These are phyloP conservation scores for Fraxinus cuspidata DNA, from an alignment of 257 asterid genomes.

Conservation along the genomic window DNA sequence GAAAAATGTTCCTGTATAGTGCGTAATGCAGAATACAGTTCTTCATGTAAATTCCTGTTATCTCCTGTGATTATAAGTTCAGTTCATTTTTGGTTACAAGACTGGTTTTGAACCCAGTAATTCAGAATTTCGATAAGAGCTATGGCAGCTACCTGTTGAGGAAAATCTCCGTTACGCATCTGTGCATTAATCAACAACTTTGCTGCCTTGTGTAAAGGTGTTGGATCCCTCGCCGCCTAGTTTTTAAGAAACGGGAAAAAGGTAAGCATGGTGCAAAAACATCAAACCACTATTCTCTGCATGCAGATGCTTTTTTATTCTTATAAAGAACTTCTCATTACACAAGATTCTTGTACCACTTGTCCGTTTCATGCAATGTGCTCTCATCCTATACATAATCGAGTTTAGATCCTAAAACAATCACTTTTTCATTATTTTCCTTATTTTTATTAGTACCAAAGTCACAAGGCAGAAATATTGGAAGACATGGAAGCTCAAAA, in stretches of 20 bases:
- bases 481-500: neutral
- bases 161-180: slow-evolving; percentile 77
- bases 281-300: no score
- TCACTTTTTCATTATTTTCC: no score
- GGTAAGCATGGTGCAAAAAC: no score
- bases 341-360: no score
- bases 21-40: slow-evolving; percentile 77
- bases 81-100: no score
- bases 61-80: slow-evolving; percentile 43
- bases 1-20: slow-evolving; percentile 61
- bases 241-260: neutral
- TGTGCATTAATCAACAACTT: slow-evolving; percentile 72
- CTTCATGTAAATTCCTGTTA: slow-evolving; percentile 73
- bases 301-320: no score
- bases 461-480: neutral
- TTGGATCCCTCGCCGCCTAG: slow-evolving; percentile 69
- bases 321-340: no score
- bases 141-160: slow-evolving; percentile 59
- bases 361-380: no score
- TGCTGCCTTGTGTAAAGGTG: slow-evolving; percentile 72
- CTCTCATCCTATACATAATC: no score
- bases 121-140: neutral
- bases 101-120: neutral
- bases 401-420: no score
- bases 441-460: neutral